These are phyloP conservation scores for Coemansia furcata DNA, from an alignment of 192 early-diverging fungal species.

Conservation along the genomic window DNA sequence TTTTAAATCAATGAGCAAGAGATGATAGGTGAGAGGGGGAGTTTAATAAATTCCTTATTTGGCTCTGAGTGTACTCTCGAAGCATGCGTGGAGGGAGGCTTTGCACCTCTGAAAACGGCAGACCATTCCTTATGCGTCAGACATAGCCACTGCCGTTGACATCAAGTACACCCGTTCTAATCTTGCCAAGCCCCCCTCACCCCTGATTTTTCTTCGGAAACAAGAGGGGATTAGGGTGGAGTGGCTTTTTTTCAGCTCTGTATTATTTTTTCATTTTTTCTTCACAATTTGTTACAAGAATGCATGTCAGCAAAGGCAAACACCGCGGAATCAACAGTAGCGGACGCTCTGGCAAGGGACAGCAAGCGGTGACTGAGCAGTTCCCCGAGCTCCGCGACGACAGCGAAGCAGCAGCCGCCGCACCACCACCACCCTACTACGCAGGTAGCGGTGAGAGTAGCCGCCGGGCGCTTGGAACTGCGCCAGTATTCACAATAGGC, in stretches of 20 bases:
- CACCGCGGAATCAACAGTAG: neutral
- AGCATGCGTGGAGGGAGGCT: too few species aligned
- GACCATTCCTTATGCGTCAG: too few species aligned
- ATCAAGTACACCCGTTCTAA: too few species aligned
- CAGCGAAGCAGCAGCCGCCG: neutral
- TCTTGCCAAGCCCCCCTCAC: too few species aligned
- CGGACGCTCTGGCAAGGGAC: neutral
- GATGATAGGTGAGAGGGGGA: too few species aligned
- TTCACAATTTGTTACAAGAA: neutral
- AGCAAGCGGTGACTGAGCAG: constrained; percentile 6
- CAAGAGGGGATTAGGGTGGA: neutral
- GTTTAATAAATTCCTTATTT: too few species aligned
- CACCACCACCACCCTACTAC: neutral
- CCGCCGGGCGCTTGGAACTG: neutral
- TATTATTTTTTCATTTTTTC: neutral
- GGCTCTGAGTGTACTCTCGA: too few species aligned
- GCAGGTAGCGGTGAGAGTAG: neutral
- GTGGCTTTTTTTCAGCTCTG: too few species aligned
- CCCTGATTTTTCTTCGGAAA: neutral
- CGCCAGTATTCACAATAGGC: constrained; percentile 9
- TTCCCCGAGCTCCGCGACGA: constrained; percentile 26
- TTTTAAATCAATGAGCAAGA: too few species aligned
- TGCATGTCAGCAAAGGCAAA: constrained; percentile 2
- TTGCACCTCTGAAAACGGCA: too few species aligned
- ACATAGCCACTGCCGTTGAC: too few species aligned